Base-by-base conservation (phyloP, 2,329 filamentous ascomycete species). In the Macrophomina phaseolina region DNA sequence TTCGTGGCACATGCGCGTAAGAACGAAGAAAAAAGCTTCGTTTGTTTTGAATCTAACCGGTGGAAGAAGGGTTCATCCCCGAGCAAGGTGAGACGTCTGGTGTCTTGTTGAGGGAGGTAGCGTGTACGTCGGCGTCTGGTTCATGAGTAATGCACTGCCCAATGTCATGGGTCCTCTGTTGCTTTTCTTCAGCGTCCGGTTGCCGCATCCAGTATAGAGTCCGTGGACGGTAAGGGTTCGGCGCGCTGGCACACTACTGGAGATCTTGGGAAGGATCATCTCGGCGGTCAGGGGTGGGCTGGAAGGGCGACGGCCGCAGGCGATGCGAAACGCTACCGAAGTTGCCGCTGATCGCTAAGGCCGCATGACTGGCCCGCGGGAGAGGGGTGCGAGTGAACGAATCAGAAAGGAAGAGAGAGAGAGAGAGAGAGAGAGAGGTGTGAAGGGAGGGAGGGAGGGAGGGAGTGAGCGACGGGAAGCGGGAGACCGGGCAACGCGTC, bases 281-380 rank as follows among this genome's bases (percentile, higher is more conserved):
- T 23, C 23, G 23, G 23, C 3, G 23, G 36, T 38, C 36, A n/a
- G 42, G 42, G 42, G 42, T 8, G 38, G 38, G 38, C 2, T 8
- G 38, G 38, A 14, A 14, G 42, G 12, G 42, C 42, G 12, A n/a
- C 12, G 38, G 38, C 38, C 8, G 38, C 42, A 14, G 42, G 5
- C 11, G 16, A 45, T 14, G 5, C 36, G 49, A 53, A 53, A 53
- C 49, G 49, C 49, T 53, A 16, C 49, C 49, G 49, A 53, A 53
- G 49, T 36, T 53, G 28, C 49, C 49, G 49, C 49, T 11, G 49
- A 6, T 28, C 30, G 12, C 12, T 12, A 7, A 16, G 49, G 12
- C 2, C 8, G 45, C 16, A n/a, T n/a, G 12, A 16, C 16, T n/a
- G 45, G n/a, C 16, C 45, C 6, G n/a, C 45, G 14, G 16, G 14